Evolutionary conservation across 495 filamentous ascomycete species (phyloP).

Genomic region (Astrothelium subdiscretum): DNA sequence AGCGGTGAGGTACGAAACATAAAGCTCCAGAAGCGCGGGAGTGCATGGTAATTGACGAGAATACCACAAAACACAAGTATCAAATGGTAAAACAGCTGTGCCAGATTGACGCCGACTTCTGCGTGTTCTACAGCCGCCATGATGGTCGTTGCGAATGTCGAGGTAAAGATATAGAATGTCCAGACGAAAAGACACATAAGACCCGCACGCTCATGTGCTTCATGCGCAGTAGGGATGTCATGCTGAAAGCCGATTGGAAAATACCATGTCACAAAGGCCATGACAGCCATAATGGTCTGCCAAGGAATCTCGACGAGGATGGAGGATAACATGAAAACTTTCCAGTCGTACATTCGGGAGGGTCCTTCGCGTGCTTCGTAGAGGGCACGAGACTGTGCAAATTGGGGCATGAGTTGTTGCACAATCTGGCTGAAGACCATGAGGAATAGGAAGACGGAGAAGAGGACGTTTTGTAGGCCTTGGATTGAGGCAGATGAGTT

Average conservation of each 20-base stretch:
- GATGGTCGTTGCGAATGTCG: slow-evolving; percentile 9
- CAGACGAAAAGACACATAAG: slow-evolving; percentile 50
- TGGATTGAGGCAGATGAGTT: slow-evolving; percentile 55
- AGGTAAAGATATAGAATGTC: slow-evolving; percentile 36
- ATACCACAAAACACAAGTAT: not conserved
- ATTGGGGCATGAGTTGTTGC: slow-evolving; percentile 44
- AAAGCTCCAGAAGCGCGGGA: slow-evolving; percentile 19
- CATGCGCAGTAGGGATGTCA: slow-evolving; percentile 35
- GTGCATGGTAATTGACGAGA: not conserved
- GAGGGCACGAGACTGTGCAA: slow-evolving; percentile 40
- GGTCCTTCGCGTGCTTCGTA: slow-evolving; percentile 44
- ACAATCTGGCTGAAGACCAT: slow-evolving; percentile 38
- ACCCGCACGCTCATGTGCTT: slow-evolving; percentile 40
- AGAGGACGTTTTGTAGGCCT: slow-evolving; percentile 61
- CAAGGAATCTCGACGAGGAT: slow-evolving; percentile 44
- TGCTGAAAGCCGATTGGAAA: slow-evolving; percentile 32
- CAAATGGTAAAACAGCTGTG: not conserved
- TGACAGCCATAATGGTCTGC: slow-evolving; percentile 36
- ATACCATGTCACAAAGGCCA: slow-evolving; percentile 44
- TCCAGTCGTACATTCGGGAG: slow-evolving; percentile 45
- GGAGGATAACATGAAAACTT: slow-evolving; percentile 38
- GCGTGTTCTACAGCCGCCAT: slow-evolving; percentile 12
- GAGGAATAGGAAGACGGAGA: slow-evolving; percentile 43
- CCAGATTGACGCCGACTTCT: slow-evolving; percentile 8
- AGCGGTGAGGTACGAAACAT: slow-evolving; percentile 12